Evolutionary conservation across 768 basidiomycete genomes (phyloP), one percentile per base, ranked within the genome.

Genomic region (Termitomyces sp.): DNA sequence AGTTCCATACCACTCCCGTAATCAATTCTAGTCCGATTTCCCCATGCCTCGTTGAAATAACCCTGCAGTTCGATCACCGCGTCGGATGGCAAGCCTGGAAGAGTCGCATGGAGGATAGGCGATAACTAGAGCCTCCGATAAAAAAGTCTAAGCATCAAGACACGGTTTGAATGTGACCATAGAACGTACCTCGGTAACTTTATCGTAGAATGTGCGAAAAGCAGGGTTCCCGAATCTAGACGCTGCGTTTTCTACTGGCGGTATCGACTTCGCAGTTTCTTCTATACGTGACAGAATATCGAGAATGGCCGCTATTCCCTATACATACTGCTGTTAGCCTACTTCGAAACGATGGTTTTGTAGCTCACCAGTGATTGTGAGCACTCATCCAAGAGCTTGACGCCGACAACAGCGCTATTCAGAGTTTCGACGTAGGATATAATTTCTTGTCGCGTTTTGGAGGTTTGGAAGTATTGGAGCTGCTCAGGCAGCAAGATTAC

Each of bases 1-100:
- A 98, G 79, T 68, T 99, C 97, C 96, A 98, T 98, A 14, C 97
- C 97, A 65, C 94, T 97, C n/a, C 97, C 97, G 71, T 99, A 99
- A 72, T 99, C 97, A 54, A 99, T 94, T 9, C 97, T 78, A 48
- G 88, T 83, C 29, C 89, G 76, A 69, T 90, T 97, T 0, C 97
- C 97, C 95, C 95, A 98, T 16, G 87, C 74, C 67, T 95, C 92
- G 37, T 77, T 73, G 66, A 98, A 89, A 69, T 98, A 99, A 0
- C 76, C 78, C 2, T 86, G 81, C 4, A 97, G 71, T 67, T 98
- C 96, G 5, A 75, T 67, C 4, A 84, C 77, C 0, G 85, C 80
- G 4, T 82, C 83, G 2, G 65, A 48, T 0, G 87, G 82, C 2
- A 94, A 69, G 6, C 77, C 76, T 0, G 85, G 82, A 9, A 94